These are phyloP conservation scores for Penicillium turbatum DNA, from an alignment of 495 filamentous ascomycete genomes.

Conservation along the genomic window DNA sequence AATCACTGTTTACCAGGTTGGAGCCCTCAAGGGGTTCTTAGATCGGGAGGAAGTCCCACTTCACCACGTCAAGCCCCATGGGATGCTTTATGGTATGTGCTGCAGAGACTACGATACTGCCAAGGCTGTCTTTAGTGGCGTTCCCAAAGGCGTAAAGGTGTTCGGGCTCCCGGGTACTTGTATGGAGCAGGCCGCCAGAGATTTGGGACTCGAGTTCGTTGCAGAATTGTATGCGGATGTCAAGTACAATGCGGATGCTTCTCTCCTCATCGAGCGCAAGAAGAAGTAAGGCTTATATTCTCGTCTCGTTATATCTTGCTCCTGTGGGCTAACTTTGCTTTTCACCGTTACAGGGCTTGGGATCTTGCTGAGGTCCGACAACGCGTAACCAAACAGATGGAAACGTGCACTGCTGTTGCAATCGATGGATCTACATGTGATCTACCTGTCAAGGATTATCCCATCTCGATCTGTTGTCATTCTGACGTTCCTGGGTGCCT, in stretches of 20 bases:
- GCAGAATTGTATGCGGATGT: constrained; percentile 58
- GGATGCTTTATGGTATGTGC: constrained; percentile 54
- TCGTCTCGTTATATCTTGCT: too few relatives aligned
- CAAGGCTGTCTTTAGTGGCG: constrained; percentile 47
- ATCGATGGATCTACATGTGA: too few relatives aligned
- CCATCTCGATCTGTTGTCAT: constrained; percentile 51
- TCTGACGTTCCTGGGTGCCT: constrained; percentile 51
- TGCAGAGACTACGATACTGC: constrained; percentile 49
- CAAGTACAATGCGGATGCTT: constrained; percentile 49
- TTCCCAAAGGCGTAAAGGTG: constrained; percentile 49
- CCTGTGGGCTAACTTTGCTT: too few relatives aligned
- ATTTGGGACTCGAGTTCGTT: constrained; percentile 50
- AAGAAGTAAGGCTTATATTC: constrained; percentile 21
- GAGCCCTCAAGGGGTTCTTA: constrained; percentile 53
- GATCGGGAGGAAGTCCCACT: constrained; percentile 50
- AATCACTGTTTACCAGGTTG: constrained; percentile 55
- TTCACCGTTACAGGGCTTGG: too few relatives aligned
- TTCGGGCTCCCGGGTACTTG: constrained; percentile 54
- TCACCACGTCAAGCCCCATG: constrained; percentile 59
- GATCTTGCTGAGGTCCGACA: too few relatives aligned
- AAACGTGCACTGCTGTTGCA: too few relatives aligned
- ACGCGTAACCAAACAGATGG: too few relatives aligned
- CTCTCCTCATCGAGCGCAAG: constrained; percentile 52
- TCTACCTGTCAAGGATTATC: constrained; percentile 36
- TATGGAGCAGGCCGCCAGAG: constrained; percentile 50